Conservation (phyloP, 2,329 filamentous ascomycete genomes). For the Xylaria sp. region DNA sequence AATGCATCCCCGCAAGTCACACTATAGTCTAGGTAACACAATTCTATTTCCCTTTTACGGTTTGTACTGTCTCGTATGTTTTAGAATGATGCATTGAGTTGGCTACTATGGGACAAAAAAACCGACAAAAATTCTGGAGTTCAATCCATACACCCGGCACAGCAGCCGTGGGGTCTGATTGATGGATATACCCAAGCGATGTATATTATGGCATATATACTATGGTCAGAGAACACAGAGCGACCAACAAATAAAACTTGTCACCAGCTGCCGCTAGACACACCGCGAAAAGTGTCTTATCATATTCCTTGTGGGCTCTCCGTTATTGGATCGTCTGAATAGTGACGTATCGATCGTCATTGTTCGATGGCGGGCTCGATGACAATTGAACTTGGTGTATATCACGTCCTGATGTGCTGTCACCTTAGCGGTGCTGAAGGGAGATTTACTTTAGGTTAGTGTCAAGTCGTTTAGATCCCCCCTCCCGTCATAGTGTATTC, state of each 20-base stretch:
- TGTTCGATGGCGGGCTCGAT: too few species aligned
- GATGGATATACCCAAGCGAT: not conserved
- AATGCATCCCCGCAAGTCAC: not conserved
- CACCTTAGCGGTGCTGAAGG: too few species aligned
- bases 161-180: not conserved
- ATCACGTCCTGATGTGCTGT: too few species aligned
- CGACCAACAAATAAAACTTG: not conserved
- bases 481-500: too few species aligned
- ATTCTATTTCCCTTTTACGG: not conserved
- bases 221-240: not conserved
- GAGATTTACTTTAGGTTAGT: too few species aligned
- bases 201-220: constrained; percentile 8
- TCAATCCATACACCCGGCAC: not conserved
- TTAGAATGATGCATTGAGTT: constrained; percentile 6
- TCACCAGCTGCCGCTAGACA: not conserved
- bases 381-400: too few species aligned
- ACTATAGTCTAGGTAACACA: not conserved
- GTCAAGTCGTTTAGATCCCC: too few species aligned
- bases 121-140: not conserved
- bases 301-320: too few species aligned
- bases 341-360: too few species aligned
- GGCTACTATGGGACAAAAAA: not conserved
- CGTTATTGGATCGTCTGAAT: too few species aligned
- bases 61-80: not conserved
- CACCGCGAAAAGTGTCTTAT: not conserved